A percentile compares a stretch with the other conserved stretches of the same genome.
Conservation (phyloP, 495 filamentous ascomycete species). For the Penicillium cosmopolitanum region DNA sequence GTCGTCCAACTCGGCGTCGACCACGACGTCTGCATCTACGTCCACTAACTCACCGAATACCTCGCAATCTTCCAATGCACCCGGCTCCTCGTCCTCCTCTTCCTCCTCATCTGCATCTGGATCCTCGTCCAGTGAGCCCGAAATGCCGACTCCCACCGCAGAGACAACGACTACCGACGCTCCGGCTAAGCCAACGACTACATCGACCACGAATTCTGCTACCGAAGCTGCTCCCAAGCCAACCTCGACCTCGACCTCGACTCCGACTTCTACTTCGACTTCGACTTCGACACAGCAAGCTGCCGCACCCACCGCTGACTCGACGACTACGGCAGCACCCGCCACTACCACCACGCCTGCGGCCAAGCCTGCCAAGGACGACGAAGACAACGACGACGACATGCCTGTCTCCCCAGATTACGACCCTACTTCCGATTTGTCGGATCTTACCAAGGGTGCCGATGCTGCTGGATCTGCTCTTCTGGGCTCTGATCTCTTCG, state of each 20-base stretch:
- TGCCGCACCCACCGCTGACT: not conserved
- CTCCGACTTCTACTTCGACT: not conserved
- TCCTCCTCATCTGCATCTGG: slow-evolving; percentile 36
- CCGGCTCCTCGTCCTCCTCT: slow-evolving; percentile 33
- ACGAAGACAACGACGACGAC: not conserved
- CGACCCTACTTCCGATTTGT: not conserved
- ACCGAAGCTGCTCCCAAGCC: slow-evolving; percentile 6
- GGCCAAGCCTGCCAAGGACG: slow-evolving; percentile 3
- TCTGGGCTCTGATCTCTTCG: slow-evolving; percentile 22
- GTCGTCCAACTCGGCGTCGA: slow-evolving; percentile 34
- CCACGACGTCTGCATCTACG: slow-evolving; percentile 32
- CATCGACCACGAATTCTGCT: slow-evolving; percentile 3
- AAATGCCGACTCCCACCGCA: slow-evolving; percentile 11
- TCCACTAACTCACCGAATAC: slow-evolving; percentile 37
- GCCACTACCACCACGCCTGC: not conserved
- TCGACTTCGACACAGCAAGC: not conserved
- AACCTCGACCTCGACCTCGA: not conserved
- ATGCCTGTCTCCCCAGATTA: not conserved
- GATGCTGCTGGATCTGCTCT: not conserved
- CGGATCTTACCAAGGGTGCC: too few species aligned
- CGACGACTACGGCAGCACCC: slow-evolving; percentile 10
- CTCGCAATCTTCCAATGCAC: slow-evolving; percentile 31
- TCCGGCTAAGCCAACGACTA: slow-evolving; percentile 5
- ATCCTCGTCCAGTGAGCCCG: slow-evolving; percentile 29
- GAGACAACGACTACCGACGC: slow-evolving; percentile 3